Evolutionary conservation across 257 asterid species (phyloP), one percentile per base, ranked within the genome.

Genomic region (Capsicum chinense): DNA sequence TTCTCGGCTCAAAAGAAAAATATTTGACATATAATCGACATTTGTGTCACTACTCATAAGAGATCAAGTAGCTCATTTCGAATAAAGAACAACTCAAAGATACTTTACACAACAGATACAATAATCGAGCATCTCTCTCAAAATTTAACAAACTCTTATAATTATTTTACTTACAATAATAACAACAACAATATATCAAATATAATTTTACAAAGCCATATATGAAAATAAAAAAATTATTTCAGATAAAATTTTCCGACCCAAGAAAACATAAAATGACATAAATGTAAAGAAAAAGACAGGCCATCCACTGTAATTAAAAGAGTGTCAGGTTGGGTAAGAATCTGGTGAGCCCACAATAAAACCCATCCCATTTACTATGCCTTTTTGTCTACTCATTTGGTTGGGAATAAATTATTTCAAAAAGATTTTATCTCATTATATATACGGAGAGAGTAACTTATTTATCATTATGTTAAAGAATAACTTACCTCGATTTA

Each of bases 251-350:
- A 26, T 26, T 26, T 26, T 26, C 33, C 33, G 33, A 26, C 33
- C 33, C 2, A 26, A 47, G 15, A 81, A 6, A 21, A 5, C 19
- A 5, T 3, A 5, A 9, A 83, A 7, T 68, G 8, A 54, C 82
- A 79, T 86, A 86, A 85, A 83, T 87, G 90, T 81, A 66, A 68
- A 57, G 90, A 90, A 85, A 88, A 54, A 64, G 92, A 90, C 85
- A 59, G 84, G 71, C 85, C 87, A 79, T 84, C 73, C 0, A 21
- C 84, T 12, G 79, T 17, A 73, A 74, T 69, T 64, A 70, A 68
- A 84, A 79, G 59, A 52, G n/a, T 76, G 79, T 71, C 81, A 64
- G 85, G 70, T 74, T 70, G 86, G 82, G 76, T 70, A 39, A 58
- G 78, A n/a, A 58, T 19, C 84, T 73, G 88, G 83, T 86, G 78